A percentile compares a stretch with the other conserved stretches of the same genome.
Evolutionary conservation across 345 rosid genomes (phyloP).

Genomic region (Draba incana): DNA sequence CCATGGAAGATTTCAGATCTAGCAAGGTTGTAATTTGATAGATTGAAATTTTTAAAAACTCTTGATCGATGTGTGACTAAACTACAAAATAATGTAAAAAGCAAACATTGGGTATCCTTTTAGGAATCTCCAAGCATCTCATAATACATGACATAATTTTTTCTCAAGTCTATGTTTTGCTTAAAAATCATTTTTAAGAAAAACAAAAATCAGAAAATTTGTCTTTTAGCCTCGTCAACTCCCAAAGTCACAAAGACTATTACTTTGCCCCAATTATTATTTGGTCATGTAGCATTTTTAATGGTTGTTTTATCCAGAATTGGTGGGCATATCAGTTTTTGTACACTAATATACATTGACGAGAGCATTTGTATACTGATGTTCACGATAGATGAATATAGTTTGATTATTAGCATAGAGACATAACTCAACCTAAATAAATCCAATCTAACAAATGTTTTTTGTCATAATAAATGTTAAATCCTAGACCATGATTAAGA

Average conservation of each 20-base stretch:
- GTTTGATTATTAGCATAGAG: neutral
- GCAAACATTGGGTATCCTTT: conserved; percentile 20
- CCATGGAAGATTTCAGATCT: conserved; percentile 16
- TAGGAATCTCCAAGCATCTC: conserved; percentile 21
- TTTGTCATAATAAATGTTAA: neutral
- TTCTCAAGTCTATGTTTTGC: neutral
- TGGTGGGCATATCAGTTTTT: no score
- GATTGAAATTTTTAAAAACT: neutral
- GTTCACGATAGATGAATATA: no score
- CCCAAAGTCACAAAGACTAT: neutral
- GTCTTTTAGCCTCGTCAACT: no score
- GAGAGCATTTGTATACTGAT: no score
- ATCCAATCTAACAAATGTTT: neutral
- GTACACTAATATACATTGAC: no score
- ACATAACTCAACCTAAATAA: neutral
- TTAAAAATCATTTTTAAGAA: no score
- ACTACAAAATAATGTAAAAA: conserved; percentile 5
- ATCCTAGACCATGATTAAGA: conserved; percentile 3
- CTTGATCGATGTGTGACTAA: conserved; percentile 8
- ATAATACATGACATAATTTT: conserved; percentile 1
- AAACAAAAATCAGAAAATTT: no score
- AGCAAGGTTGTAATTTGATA: conserved; percentile 20
- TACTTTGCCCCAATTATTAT: neutral
- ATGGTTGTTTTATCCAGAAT: no score
- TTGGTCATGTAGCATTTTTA: neutral